phyloP scores from a whole-genome alignment of 2,329 filamentous ascomycete species.

The Alternaria solani region DNA sequence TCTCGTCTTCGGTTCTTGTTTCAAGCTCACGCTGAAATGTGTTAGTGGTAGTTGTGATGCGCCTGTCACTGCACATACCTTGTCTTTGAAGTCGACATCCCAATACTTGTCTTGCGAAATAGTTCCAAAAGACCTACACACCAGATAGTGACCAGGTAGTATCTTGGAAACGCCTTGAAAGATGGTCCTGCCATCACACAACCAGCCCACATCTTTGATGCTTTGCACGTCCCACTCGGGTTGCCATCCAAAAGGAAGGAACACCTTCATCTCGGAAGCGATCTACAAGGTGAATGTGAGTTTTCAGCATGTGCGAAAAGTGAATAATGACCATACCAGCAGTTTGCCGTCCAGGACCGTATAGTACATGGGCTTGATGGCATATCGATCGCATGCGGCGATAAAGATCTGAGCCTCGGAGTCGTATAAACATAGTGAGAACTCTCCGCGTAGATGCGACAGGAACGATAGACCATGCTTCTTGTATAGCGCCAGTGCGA shows the following conservation, averaged over 20 bases:
- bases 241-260: slow-evolving; percentile 60
- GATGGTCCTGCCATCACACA: slow-evolving; percentile 56
- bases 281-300: slow-evolving; percentile 10
- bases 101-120: slow-evolving; percentile 59
- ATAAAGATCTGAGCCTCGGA: slow-evolving; percentile 52
- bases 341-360: slow-evolving; percentile 54
- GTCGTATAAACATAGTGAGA: slow-evolving; percentile 63
- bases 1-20: slow-evolving; percentile 58
- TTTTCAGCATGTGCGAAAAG: not conserved
- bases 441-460: slow-evolving; percentile 62
- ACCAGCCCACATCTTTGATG: slow-evolving; percentile 56
- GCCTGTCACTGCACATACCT: slow-evolving; percentile 46
- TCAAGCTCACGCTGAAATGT: slow-evolving; percentile 43
- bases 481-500: slow-evolving; percentile 61
- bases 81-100: slow-evolving; percentile 62
- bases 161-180: slow-evolving; percentile 60
- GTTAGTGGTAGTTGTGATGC: not conserved
- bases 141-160: slow-evolving; percentile 32
- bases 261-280: slow-evolving; percentile 61
- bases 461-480: slow-evolving; percentile 56
- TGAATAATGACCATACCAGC: slow-evolving; percentile 33
- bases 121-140: slow-evolving; percentile 43
- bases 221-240: slow-evolving; percentile 62
- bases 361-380: slow-evolving; percentile 66
- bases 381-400: slow-evolving; percentile 63